These are phyloP conservation scores for Marasmius fiardii DNA, from an alignment of 1,284 basidiomycete genomes.

Conservation along the genomic window DNA sequence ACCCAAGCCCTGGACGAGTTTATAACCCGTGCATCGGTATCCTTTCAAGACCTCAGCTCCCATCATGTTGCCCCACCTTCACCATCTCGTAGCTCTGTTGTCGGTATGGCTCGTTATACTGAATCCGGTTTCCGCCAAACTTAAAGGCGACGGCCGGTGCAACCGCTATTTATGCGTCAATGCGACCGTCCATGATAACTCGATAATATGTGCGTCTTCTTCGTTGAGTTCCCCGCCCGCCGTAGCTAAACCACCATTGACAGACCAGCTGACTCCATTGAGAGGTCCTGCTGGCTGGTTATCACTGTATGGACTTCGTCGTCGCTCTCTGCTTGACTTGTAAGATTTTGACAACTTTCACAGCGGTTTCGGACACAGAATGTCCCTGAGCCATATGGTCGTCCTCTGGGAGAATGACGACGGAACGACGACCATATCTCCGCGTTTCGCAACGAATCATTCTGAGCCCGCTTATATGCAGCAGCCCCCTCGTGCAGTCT, in stretches of 20 bases:
- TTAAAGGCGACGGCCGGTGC: slow-evolving; percentile 14
- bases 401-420: slow-evolving; percentile 47
- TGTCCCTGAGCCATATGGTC: slow-evolving; percentile 42
- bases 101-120: neutral
- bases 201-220: slow-evolving; percentile 9
- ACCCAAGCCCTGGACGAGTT: neutral
- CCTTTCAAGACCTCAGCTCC: neutral
- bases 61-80: neutral
- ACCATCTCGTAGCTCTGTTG: neutral
- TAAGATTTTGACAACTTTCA: slow-evolving; percentile 8
- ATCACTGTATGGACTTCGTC: slow-evolving; percentile 37
- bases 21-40: neutral
- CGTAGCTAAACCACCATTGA: neutral
- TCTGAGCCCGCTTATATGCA: slow-evolving; percentile 29
- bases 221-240: neutral
- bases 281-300: slow-evolving; percentile 49
- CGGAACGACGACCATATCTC: slow-evolving; percentile 35
- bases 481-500: slow-evolving; percentile 33
- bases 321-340: too few species aligned
- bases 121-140: slow-evolving; percentile 1
- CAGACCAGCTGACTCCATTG: slow-evolving; percentile 44
- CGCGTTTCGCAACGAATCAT: slow-evolving; percentile 31
- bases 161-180: slow-evolving; percentile 15
- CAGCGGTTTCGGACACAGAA: slow-evolving; percentile 54
- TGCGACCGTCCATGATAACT: slow-evolving; percentile 12